Conservation (phyloP, 495 filamentous ascomycete species). For the Tetracladium marchalianum region DNA sequence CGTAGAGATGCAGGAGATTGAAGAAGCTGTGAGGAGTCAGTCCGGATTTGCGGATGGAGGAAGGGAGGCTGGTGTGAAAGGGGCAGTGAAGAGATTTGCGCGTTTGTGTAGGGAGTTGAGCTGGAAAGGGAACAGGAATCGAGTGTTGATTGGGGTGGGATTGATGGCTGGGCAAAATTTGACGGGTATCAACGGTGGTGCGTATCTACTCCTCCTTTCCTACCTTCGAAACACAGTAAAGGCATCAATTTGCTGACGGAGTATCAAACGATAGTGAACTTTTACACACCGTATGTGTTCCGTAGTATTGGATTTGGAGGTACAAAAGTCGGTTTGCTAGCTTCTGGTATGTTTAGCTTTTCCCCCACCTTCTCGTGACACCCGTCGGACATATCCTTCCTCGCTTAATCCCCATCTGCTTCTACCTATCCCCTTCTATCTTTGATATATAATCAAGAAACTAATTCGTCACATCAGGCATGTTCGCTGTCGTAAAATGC, state of each 20-base stretch:
- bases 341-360: slow-evolving; percentile 39
- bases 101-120: slow-evolving; percentile 60
- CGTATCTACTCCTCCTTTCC: too few species aligned
- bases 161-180: slow-evolving; percentile 58
- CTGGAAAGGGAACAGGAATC: slow-evolving; percentile 37
- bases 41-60: slow-evolving; percentile 30
- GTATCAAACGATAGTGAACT: slow-evolving; percentile 36
- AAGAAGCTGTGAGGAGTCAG: slow-evolving; percentile 38
- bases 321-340: slow-evolving; percentile 36
- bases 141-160: slow-evolving; percentile 53
- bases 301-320: slow-evolving; percentile 44
- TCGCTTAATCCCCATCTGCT: too few species aligned
- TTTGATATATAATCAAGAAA: too few species aligned
- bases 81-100: background rate
- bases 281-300: slow-evolving; percentile 53
- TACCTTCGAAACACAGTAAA: too few species aligned
- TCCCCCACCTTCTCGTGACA: slow-evolving; percentile 12
- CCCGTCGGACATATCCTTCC: too few species aligned
- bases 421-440: too few species aligned
- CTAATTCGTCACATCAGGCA: background rate
- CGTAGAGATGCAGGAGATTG: slow-evolving; percentile 53
- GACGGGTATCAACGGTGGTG: slow-evolving; percentile 46
- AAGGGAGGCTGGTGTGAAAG: slow-evolving; percentile 28
- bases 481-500: slow-evolving; percentile 38
- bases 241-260: too few species aligned